phyloP scores from a whole-genome alignment of 192 early-diverging fungal genomes.

The Obelidium mucronatum region DNA sequence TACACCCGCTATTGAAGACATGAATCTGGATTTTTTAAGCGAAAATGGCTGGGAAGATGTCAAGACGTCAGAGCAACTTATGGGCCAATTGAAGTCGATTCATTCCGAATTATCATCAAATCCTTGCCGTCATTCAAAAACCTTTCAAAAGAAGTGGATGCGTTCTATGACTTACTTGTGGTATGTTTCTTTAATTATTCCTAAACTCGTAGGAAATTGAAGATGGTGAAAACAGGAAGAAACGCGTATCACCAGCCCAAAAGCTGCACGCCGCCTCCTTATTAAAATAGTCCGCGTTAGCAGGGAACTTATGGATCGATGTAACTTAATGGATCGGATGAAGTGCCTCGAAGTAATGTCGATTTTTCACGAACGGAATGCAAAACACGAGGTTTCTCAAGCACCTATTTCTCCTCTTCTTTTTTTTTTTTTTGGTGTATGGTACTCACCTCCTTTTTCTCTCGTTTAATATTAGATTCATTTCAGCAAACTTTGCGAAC shows the following conservation, averaged over 20 bases:
- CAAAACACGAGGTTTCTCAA: conserved; percentile 23
- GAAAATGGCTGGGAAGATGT: neutral
- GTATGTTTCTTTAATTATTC: no score
- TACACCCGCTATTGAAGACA: no score
- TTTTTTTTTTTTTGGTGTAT: neutral
- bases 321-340: neutral
- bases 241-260: neutral
- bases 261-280: neutral
- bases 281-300: neutral
- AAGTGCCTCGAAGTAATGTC: conserved; percentile 10
- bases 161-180: neutral
- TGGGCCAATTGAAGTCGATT: conserved; percentile 21
- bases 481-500: conserved; percentile 6
- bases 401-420: neutral
- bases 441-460: neutral
- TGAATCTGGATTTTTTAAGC: no score
- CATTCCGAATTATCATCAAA: conserved; percentile 19
- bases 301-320: neutral
- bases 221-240: no score
- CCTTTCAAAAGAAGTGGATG: neutral
- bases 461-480: no score
- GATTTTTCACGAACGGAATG: conserved; percentile 25
- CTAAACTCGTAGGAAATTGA: no score
- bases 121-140: neutral
- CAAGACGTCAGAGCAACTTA: conserved; percentile 8